Conservation (phyloP, 345 rosid species). For the Diplotaxis tenuifolia region DNA sequence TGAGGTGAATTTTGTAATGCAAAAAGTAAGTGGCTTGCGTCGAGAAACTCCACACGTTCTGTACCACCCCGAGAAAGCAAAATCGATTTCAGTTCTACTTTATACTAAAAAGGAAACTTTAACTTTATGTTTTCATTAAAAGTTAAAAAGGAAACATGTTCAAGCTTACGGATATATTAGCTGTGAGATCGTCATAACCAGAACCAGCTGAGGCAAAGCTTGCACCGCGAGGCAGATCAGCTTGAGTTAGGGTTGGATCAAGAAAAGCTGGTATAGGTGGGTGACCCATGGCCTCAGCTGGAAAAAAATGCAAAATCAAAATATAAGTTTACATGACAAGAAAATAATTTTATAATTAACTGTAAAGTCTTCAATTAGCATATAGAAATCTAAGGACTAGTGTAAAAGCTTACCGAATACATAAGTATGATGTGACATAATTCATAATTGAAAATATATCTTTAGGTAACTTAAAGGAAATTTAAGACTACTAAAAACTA, state of each 20-base stretch:
- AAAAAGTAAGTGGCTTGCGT: slow-evolving; percentile 58
- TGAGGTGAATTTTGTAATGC: slow-evolving; percentile 68
- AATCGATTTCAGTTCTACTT: neutral
- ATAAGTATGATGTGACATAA: neutral
- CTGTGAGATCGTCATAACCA: slow-evolving; percentile 84
- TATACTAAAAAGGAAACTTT: neutral
- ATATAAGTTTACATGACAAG: neutral
- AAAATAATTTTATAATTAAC: neutral
- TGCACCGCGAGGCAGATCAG: slow-evolving; percentile 60
- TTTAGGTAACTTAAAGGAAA: neutral
- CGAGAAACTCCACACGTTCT: slow-evolving; percentile 63
- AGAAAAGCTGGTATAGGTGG: slow-evolving; percentile 67
- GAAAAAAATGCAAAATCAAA: neutral
- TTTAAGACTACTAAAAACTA: neutral
- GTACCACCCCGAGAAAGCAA: neutral
- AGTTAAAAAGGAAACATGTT: neutral
- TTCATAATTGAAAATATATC: neutral
- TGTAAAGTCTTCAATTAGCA: neutral
- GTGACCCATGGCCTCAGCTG: slow-evolving; percentile 72
- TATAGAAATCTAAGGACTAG: neutral
- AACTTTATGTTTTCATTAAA: neutral
- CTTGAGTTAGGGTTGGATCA: slow-evolving; percentile 48
- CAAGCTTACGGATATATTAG: slow-evolving; percentile 66
- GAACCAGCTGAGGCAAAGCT: slow-evolving; percentile 96
- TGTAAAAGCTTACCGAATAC: slow-evolving; percentile 33